These are phyloP conservation scores for Andrographis paniculata DNA, from an alignment of 305 asterid genomes.

Conservation along the genomic window DNA sequence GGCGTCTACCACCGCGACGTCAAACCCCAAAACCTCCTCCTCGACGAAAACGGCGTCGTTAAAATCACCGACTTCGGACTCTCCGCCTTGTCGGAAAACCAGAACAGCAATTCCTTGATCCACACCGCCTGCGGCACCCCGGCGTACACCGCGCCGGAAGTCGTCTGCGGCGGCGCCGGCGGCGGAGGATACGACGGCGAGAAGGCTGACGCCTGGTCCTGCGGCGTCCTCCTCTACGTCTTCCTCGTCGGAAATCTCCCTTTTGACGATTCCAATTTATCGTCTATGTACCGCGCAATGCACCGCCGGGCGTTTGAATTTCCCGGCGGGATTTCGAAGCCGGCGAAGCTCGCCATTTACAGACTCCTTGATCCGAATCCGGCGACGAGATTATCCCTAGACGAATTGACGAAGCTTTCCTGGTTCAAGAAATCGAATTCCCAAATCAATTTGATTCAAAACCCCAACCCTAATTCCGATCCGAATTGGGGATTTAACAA, in stretches of 20 bases:
- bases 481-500: slow-evolving; percentile 21
- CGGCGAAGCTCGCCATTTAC: slow-evolving; percentile 40
- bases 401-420: slow-evolving; percentile 36
- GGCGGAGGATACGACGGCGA: slow-evolving; percentile 81
- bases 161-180: too few relatives aligned
- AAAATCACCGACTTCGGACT: slow-evolving; percentile 85
- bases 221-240: slow-evolving; percentile 62
- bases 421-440: slow-evolving; percentile 63
- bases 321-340: slow-evolving; percentile 60
- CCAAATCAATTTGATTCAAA: slow-evolving; percentile 14
- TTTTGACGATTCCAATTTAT: slow-evolving; percentile 59
- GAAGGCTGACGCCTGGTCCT: slow-evolving; percentile 95
- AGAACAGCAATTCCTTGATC: slow-evolving; percentile 39
- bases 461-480: slow-evolving; percentile 15
- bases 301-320: slow-evolving; percentile 39
- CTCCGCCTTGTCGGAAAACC: slow-evolving; percentile 68
- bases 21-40: slow-evolving; percentile 81
- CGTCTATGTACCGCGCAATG: slow-evolving; percentile 64
- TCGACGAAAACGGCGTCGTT: slow-evolving; percentile 44
- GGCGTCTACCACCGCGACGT: slow-evolving; percentile 83
- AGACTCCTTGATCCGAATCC: slow-evolving; percentile 78
- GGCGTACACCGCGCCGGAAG: slow-evolving; percentile 88
- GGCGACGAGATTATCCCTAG: slow-evolving; percentile 41
- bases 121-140: slow-evolving; percentile 88
- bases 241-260: slow-evolving; percentile 64